A percentile compares a stretch with the other conserved stretches of the same genome.
Evolutionary conservation across 2,329 filamentous ascomycete species (phyloP).

Genomic region (Penicillium polonicum): DNA sequence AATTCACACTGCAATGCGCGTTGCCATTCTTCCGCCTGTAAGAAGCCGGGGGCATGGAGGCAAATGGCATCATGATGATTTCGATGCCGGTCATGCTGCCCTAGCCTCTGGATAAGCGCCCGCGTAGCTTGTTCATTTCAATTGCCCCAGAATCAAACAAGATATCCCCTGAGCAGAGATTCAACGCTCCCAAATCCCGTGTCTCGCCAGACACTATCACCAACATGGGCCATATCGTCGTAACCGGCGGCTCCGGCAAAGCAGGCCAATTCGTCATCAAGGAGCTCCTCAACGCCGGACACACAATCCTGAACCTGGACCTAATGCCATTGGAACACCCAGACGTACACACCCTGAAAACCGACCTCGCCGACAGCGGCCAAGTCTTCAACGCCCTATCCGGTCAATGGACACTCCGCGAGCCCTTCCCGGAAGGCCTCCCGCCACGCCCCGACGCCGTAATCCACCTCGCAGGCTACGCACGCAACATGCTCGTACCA

Average conservation of each 20-base stretch:
- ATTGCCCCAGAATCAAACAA: not conserved
- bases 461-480: conserved; percentile 61
- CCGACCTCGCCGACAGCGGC: conserved; percentile 56
- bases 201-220: conserved; percentile 30
- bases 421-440: conserved; percentile 39
- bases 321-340: conserved; percentile 44
- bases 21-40: not conserved
- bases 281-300: conserved; percentile 51
- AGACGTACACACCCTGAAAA: conserved; percentile 54
- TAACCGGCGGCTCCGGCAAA: conserved; percentile 58
- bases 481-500: conserved; percentile 61
- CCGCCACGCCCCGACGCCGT: conserved; percentile 55
- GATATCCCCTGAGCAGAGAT: not conserved
- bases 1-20: not conserved
- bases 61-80: conserved; percentile 25
- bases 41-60: not conserved
- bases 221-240: conserved; percentile 51
- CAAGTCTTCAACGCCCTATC: conserved; percentile 58
- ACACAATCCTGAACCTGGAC: conserved; percentile 57
- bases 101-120: not conserved
- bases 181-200: not conserved
- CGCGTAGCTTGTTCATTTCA: not conserved
- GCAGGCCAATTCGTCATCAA: conserved; percentile 55
- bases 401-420: conserved; percentile 55
- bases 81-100: conserved; percentile 6